Evolutionary conservation across 2,329 filamentous ascomycete species (phyloP), one percentile per base, ranked within the genome.

Genomic region (Calycina herbarum): DNA sequence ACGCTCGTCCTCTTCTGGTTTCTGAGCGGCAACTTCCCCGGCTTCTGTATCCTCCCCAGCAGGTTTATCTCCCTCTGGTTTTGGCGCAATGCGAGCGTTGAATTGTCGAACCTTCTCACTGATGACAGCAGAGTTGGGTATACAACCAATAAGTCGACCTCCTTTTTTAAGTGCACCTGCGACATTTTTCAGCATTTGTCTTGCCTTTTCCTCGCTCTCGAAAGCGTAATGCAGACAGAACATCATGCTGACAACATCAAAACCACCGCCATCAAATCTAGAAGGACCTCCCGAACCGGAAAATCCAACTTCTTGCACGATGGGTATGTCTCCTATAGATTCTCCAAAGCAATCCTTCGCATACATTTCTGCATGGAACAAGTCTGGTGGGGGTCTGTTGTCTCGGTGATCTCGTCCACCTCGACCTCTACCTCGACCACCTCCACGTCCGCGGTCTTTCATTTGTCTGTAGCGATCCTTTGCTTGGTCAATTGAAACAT

Each of bases 141-240:
- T 97, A 72, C 92, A 93, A 35, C 95, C 95, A 65, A 99, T 89
- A 78, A 99, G 96, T 45, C 93, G 88, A 1, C 95, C 95, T 29
- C 95, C 95, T 76, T 98, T 97, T 78, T 94, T 97, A 73, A 99
- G 79, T 1, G 91, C 86, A 0, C 93, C 91, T 0, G 95, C 90
- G 2, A 99, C 94, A 75, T 99, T 99, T 73, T 89, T 86, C 64
- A 99, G 84, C 95, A 99, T 98, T 68, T 87, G 91, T 57, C 93
- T 87, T 1, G 94, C 93, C 78, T 97, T 96, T 59, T 87, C 86
- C 77, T 99, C 94, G 62, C 84, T 92, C 81, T 98, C 95, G 72
- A 98, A 99, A 5, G 95, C 94, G 77, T 99, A 99, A 80, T 99
- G 95, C 88, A 99, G 95, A 74, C 93, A 96, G 78, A 99, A 99